A percentile compares a stretch with the other conserved stretches of the same genome.
phyloP scores from a whole-genome alignment of 306 rosid species.

The Medicago lupulina region DNA sequence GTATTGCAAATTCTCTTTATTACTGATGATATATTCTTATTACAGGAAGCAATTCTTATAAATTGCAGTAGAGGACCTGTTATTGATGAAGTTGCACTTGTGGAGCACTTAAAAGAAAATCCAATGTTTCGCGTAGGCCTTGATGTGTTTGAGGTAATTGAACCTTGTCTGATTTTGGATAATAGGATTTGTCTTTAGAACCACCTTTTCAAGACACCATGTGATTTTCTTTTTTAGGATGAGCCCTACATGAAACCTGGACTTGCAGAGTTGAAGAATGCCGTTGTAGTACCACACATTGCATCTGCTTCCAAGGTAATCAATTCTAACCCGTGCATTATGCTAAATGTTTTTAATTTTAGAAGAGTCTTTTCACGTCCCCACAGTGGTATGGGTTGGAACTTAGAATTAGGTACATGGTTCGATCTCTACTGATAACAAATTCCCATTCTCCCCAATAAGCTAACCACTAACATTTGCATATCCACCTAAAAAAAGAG shows the following conservation, averaged over 20 bases:
- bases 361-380: not conserved
- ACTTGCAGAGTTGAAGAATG: slow-evolving; percentile 94
- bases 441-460: not conserved
- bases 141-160: slow-evolving; percentile 90
- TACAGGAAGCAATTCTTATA: slow-evolving; percentile 88
- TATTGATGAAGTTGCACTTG: slow-evolving; percentile 92
- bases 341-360: not conserved
- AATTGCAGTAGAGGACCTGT: slow-evolving; percentile 99
- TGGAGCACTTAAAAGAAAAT: slow-evolving; percentile 81
- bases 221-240: slow-evolving; percentile 60
- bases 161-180: slow-evolving; percentile 15
- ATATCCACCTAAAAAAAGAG: not conserved
- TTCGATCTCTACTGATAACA: not conserved
- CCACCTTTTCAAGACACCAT: not conserved
- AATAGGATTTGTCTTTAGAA: not conserved
- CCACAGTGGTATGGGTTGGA: no score
- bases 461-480: not conserved
- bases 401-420: not conserved
- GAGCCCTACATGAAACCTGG: slow-evolving; percentile 99
- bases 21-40: slow-evolving; percentile 33
- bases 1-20: not conserved
- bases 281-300: slow-evolving; percentile 94
- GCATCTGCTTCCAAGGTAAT: slow-evolving; percentile 99
- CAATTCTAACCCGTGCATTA: not conserved
- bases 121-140: slow-evolving; percentile 98